Base-by-base conservation (phyloP, 2,329 filamentous ascomycete genomes). In the Colletotrichum incanum region DNA sequence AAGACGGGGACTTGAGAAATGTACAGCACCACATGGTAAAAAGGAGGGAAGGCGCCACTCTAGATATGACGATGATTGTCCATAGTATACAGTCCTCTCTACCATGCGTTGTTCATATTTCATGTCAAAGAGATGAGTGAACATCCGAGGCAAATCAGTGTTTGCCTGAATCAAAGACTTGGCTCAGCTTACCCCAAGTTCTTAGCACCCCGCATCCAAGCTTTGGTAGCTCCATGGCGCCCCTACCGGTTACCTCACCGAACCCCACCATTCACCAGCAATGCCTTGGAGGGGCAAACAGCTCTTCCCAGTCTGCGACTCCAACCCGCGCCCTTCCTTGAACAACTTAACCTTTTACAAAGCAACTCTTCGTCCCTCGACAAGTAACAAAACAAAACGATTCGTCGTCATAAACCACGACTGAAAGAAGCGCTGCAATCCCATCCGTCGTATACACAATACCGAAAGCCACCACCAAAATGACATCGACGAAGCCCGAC, bases 401-500 rank as follows among this genome's bases (percentile, higher is more conserved):
- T 34, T 49, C 14, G 16, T 26, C 28, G 6, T 12, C 28, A 34
- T 16, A 58, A 20, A n/a, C 16, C 23, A 5, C n/a, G 16, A 11
- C 16, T n/a, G 14, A 34, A 31, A 37, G 23, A 58, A 37, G 31
- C 37, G 34, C 3, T 28, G 11, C n/a, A 5, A 55, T 3, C 28
- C 49, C 1, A 14, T 34, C 18, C 28, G 9, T n/a, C 50, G 11
- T 3, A 41, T 9, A n/a, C 20, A 20, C 11, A 14, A 4, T 16
- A 7, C 6, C 37, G 16, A 45, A 55, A 1, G 34, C 31, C 37
- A 37, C n/a, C 69, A 11, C 52, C 66, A 47, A 4, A 37, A 74
- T 74, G 72, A n/a, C 77, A 18, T 76, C 76, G 31, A 82, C 80
- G 37, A 78, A 84, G 75, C 85, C 84, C 65, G 82, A 86, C 74